phyloP scores from a whole-genome alignment of 495 filamentous ascomycete genomes.

The Neurospora sp. region DNA sequence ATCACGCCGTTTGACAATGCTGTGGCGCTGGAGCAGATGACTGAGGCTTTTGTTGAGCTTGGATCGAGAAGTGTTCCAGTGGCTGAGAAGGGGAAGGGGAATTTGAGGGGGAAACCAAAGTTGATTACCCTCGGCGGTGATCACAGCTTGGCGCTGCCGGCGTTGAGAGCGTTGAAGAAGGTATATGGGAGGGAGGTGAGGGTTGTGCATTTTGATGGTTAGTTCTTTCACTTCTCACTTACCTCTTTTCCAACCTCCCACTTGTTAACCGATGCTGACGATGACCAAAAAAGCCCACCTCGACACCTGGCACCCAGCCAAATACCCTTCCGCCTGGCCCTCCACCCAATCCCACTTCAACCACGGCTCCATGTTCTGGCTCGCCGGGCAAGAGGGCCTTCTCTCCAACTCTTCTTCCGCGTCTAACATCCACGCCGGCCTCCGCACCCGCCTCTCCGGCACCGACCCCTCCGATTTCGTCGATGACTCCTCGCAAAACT shows the following conservation, averaged over 20 bases:
- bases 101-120: slow-evolving; percentile 38
- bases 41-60: slow-evolving; percentile 52
- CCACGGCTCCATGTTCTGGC: slow-evolving; percentile 80
- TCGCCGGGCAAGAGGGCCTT: slow-evolving; percentile 64
- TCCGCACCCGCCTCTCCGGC: slow-evolving; percentile 62
- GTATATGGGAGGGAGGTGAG: slow-evolving; percentile 62
- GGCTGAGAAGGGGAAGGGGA: background rate
- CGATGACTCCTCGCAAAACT: slow-evolving; percentile 53
- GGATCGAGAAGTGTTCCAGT: slow-evolving; percentile 18
- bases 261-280: too few relatives aligned
- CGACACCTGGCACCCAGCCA: slow-evolving; percentile 76
- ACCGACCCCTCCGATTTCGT: slow-evolving; percentile 55
- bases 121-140: slow-evolving; percentile 76
- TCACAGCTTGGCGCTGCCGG: slow-evolving; percentile 68
- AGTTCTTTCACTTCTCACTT: slow-evolving; percentile 9
- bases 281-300: slow-evolving; percentile 36
- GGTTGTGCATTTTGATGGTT: slow-evolving; percentile 73
- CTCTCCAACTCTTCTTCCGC: slow-evolving; percentile 50
- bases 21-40: slow-evolving; percentile 68
- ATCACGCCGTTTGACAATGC: slow-evolving; percentile 70
- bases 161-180: slow-evolving; percentile 59
- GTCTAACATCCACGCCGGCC: slow-evolving; percentile 64
- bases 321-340: slow-evolving; percentile 66
- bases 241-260: too few relatives aligned
- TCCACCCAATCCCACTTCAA: slow-evolving; percentile 63